A percentile compares a stretch with the other conserved stretches of the same genome.
Conservation (phyloP, 2,329 filamentous ascomycete genomes). For the Trichoderma breve region DNA sequence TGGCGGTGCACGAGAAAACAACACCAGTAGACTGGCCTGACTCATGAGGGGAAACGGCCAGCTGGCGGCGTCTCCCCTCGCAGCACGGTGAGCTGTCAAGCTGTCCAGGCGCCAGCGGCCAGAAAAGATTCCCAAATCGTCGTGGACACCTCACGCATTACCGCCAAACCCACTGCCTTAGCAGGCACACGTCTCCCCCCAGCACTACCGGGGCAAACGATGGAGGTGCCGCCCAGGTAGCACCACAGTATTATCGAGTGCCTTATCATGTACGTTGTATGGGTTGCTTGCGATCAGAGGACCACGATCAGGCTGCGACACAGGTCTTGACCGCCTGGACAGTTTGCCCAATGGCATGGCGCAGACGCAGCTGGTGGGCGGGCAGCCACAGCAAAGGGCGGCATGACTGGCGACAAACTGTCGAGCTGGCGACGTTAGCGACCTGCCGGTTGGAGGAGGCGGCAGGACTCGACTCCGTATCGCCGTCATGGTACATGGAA, state of each 20-base stretch:
- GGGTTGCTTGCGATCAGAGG: not conserved
- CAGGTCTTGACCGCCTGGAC: conserved; percentile 14
- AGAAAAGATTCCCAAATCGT: not conserved
- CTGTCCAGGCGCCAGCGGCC: conserved; percentile 9
- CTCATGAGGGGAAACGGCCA: conserved; percentile 17
- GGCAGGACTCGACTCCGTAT: not conserved
- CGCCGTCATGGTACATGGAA: not conserved
- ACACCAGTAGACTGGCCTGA: not conserved
- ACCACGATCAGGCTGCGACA: conserved; percentile 10
- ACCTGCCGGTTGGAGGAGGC: conserved; percentile 6
- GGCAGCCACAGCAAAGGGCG: conserved; percentile 3
- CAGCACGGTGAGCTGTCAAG: not conserved
- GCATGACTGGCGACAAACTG: not conserved
- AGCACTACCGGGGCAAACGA: not conserved
- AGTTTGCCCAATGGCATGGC: not conserved
- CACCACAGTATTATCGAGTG: not conserved
- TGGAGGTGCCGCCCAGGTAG: not conserved
- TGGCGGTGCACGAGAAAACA: conserved; percentile 3
- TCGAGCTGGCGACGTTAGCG: not conserved
- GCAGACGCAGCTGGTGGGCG: conserved; percentile 10
- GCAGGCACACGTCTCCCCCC: not conserved
- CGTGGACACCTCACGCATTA: conserved; percentile 1
- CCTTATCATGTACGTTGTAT: conserved; percentile 9
- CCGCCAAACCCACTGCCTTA: not conserved
- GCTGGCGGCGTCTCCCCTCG: conserved; percentile 4